Evolutionary conservation across 371 early-diverging fungal species (phyloP).

Genomic region (Zychaea mexicana): DNA sequence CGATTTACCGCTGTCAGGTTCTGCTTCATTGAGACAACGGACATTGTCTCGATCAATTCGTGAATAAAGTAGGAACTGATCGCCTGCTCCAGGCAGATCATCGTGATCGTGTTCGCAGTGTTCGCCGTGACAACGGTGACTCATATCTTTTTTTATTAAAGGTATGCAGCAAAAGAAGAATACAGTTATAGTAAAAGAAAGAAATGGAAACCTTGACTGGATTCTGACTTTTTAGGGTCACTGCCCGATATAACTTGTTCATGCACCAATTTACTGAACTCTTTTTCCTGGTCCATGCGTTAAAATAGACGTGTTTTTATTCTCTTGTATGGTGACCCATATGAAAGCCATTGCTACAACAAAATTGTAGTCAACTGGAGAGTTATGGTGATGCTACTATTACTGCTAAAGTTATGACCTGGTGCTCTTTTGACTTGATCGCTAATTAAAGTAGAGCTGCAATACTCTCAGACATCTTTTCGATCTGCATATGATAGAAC

Average conservation of each 20-base stretch:
- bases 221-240: too few species aligned
- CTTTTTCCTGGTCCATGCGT: too few species aligned
- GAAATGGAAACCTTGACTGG: too few species aligned
- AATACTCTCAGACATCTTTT: constrained; percentile 92
- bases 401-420: too few species aligned
- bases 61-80: constrained; percentile 77
- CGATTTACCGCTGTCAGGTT: constrained; percentile 64
- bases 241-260: too few species aligned
- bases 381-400: too few species aligned
- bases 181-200: not conserved
- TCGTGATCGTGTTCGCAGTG: constrained; percentile 84
- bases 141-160: constrained; percentile 16
- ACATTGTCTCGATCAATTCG: constrained; percentile 83
- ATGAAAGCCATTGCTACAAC: too few species aligned
- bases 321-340: not conserved
- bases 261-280: too few species aligned
- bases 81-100: constrained; percentile 64
- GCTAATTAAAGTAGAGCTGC: constrained; percentile 67
- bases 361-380: too few species aligned
- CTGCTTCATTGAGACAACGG: constrained; percentile 80
- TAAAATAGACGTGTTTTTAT: not conserved
- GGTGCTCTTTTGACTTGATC: too few species aligned
- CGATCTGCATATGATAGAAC: constrained; percentile 97
- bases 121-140: constrained; percentile 49
- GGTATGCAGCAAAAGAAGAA: not conserved